Conservation (phyloP, 192 early-diverging fungal species). For the Allomyces arbusculus region DNA sequence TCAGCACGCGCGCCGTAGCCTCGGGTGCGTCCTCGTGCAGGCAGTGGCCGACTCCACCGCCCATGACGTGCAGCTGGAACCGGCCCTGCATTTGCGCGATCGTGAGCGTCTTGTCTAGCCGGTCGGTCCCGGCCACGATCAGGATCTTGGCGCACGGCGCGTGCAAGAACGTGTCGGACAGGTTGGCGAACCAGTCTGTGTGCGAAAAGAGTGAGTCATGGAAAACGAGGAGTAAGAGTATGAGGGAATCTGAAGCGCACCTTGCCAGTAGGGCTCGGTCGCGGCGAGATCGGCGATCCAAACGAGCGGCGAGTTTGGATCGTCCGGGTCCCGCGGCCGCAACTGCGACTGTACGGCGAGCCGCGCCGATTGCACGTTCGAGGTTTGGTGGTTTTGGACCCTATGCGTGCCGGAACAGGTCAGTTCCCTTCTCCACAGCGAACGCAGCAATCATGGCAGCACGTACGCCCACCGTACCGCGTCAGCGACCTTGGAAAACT, state of each 20-base stretch:
- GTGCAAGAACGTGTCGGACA: background rate
- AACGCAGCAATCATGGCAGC: too few species aligned
- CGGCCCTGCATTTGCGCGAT: background rate
- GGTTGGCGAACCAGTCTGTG: background rate
- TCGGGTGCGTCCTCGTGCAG: background rate
- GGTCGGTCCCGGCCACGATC: background rate
- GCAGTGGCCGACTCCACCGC: background rate
- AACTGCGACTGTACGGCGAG: too few species aligned
- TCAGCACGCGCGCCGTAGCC: background rate
- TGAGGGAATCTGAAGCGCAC: too few species aligned
- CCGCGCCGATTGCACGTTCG: too few species aligned
- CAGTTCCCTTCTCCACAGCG: too few species aligned
- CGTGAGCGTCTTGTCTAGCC: background rate
- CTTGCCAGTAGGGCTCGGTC: background rate
- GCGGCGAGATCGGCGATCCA: background rate
- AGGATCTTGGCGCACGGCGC: background rate
- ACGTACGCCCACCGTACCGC: background rate
- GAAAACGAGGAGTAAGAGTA: too few species aligned
- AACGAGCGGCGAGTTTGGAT: background rate
- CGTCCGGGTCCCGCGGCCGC: too few species aligned
- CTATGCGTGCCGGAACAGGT: too few species aligned
- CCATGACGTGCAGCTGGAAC: background rate
- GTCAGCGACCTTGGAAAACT: background rate
- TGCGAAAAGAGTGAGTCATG: too few species aligned
- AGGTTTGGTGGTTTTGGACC: too few species aligned